These are phyloP conservation scores for Pluteus cervinus DNA, from an alignment of 768 basidiomycete species.

Conservation along the genomic window DNA sequence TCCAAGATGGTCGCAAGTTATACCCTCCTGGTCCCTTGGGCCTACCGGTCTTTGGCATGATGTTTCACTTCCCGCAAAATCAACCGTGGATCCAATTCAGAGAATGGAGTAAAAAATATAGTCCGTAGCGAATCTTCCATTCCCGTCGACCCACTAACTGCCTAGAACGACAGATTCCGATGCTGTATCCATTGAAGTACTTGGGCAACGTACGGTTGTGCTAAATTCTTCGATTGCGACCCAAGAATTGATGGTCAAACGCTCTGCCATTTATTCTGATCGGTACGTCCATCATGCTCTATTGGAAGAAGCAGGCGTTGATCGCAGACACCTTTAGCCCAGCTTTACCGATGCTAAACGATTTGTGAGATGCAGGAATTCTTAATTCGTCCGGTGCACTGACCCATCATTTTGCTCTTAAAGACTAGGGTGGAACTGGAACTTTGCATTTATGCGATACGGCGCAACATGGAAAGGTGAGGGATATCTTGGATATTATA, in stretches of 20 bases:
- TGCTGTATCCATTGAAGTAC: conserved; percentile 25
- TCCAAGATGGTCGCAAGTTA: too few relatives aligned
- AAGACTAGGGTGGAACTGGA: conserved; percentile 19
- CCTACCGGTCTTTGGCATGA: conserved; percentile 26
- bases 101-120: conserved; percentile 24
- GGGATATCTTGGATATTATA: too few relatives aligned
- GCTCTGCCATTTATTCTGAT: conserved; percentile 40
- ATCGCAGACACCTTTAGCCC: too few relatives aligned
- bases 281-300: too few relatives aligned
- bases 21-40: conserved; percentile 29
- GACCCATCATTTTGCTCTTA: conserved; percentile 1
- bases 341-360: too few relatives aligned
- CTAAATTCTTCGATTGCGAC: conserved; percentile 33
- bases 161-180: too few relatives aligned
- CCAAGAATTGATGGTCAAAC: conserved; percentile 37
- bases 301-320: too few relatives aligned
- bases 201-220: conserved; percentile 30
- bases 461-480: conserved; percentile 20
- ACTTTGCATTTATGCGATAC: conserved; percentile 26
- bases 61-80: conserved; percentile 21
- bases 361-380: conserved; percentile 7
- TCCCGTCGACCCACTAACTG: too few relatives aligned
- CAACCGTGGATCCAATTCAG: conserved; percentile 25
- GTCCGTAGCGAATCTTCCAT: too few relatives aligned
- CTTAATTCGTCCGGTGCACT: background rate